Conservation (phyloP, 495 filamentous ascomycete genomes). For the Cudoniella acicularis region DNA sequence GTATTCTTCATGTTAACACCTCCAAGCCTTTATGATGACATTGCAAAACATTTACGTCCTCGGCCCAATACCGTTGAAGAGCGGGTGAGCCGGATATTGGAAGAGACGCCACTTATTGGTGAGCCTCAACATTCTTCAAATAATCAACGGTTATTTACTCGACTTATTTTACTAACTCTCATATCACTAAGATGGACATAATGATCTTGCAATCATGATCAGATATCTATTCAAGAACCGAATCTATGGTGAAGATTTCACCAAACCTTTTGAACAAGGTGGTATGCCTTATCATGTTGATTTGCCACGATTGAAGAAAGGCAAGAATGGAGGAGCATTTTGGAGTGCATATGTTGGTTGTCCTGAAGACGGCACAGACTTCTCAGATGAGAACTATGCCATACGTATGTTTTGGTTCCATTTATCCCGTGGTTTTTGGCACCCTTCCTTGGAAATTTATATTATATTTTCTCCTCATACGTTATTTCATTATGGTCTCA, state of each 20-base stretch:
- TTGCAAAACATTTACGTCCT: conserved; percentile 11
- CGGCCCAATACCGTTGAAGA: conserved; percentile 48
- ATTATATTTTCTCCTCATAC: too few species aligned
- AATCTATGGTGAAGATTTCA: conserved; percentile 74
- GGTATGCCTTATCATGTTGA: conserved; percentile 72
- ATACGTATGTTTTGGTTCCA: conserved; percentile 26
- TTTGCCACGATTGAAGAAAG: conserved; percentile 57
- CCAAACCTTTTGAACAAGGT: conserved; percentile 61
- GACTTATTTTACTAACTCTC: too few species aligned
- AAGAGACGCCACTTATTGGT: conserved; percentile 78
- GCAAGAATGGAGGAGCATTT: conserved; percentile 71
- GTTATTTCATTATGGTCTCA: too few species aligned
- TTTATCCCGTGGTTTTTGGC: too few species aligned
- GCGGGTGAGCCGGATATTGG: conserved; percentile 66
- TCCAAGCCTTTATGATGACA: conserved; percentile 14
- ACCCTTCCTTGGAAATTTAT: too few species aligned
- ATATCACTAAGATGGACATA: conserved; percentile 72
- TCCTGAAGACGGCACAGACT: conserved; percentile 66
- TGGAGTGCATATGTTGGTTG: conserved; percentile 88
- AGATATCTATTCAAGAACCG: conserved; percentile 66
- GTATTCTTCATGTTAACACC: conserved; percentile 16
- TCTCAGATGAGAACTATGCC: conserved; percentile 67
- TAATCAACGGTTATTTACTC: neutral
- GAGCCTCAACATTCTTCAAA: conserved; percentile 14
- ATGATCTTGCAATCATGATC: conserved; percentile 79